Conservation (phyloP, 495 filamentous ascomycete species). For the Daldinia vernicosa region DNA sequence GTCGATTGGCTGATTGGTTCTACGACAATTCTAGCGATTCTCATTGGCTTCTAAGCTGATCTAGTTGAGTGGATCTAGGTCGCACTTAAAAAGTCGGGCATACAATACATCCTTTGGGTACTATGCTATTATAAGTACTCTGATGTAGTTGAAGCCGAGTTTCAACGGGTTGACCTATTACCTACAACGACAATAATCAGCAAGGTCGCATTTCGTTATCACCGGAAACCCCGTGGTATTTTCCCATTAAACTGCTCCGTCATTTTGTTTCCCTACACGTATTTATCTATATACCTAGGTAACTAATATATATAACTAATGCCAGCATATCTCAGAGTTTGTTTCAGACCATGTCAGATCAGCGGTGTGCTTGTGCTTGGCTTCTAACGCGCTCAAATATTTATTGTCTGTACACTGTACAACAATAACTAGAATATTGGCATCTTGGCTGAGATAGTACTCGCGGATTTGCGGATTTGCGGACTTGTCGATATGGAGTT, state of each 20-base stretch:
- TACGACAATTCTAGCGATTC: conserved; percentile 17
- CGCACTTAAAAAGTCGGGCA: conserved; percentile 4
- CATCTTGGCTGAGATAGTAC: background rate
- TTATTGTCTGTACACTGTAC: background rate
- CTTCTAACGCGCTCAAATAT: background rate
- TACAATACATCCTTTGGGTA: conserved; percentile 11
- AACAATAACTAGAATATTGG: background rate
- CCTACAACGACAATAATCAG: background rate
- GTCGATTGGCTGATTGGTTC: conserved; percentile 17
- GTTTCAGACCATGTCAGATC: conserved; percentile 2
- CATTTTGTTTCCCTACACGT: background rate
- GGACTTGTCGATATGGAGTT: conserved; percentile 28
- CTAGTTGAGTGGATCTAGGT: conserved; percentile 18
- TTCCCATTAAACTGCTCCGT: background rate
- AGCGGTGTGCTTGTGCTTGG: conserved; percentile 30
- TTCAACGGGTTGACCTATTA: conserved; percentile 8
- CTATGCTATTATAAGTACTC: background rate
- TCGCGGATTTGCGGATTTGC: background rate
- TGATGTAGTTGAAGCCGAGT: conserved; percentile 5
- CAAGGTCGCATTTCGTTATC: background rate
- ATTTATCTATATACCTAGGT: background rate
- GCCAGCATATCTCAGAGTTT: background rate
- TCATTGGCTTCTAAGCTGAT: conserved; percentile 25
- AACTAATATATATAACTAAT: too few relatives aligned
- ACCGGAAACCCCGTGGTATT: background rate